A percentile compares a stretch with the other conserved stretches of the same genome.
Evolutionary conservation across 805 yeast genomes (phyloP).

Genomic region (Myxozyma melibiosi): DNA sequence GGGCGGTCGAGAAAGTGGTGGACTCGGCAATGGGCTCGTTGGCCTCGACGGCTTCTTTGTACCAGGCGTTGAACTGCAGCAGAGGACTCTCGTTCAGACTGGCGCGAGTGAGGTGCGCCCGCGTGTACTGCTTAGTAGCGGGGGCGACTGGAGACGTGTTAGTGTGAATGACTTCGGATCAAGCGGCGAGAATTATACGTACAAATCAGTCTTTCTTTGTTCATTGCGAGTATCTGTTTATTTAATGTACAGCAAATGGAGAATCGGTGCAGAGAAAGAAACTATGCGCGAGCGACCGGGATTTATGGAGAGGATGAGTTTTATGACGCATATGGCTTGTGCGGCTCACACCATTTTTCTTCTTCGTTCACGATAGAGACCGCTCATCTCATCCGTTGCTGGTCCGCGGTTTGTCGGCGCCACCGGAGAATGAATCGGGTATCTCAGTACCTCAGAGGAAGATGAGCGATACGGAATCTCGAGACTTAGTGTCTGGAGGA

Average conservation of each 20-base stretch:
- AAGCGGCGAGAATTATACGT: background rate
- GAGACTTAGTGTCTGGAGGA: no score
- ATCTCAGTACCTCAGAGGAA: no score
- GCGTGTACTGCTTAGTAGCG: constrained; percentile 66
- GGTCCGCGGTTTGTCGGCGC: no score
- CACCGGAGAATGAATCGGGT: no score
- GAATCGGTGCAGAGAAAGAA: background rate
- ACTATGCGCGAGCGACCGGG: no score
- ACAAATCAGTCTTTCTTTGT: constrained; percentile 31
- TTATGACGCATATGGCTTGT: no score
- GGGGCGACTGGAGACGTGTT: constrained; percentile 33
- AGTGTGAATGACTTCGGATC: background rate
- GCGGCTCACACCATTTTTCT: no score
- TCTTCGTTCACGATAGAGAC: no score
- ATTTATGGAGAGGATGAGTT: no score
- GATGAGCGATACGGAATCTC: no score
- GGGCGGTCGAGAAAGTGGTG: constrained; percentile 83
- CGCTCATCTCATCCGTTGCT: no score
- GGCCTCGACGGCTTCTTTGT: constrained; percentile 64
- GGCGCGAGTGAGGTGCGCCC: constrained; percentile 57
- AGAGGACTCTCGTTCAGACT: constrained; percentile 66
- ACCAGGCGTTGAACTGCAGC: constrained; percentile 82
- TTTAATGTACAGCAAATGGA: background rate
- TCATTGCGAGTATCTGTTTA: constrained; percentile 3
- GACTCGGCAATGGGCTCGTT: constrained; percentile 65